Evolutionary conservation across 1,139 yeast genomes (phyloP).

Genomic region (Hanseniaspora uvarum): DNA sequence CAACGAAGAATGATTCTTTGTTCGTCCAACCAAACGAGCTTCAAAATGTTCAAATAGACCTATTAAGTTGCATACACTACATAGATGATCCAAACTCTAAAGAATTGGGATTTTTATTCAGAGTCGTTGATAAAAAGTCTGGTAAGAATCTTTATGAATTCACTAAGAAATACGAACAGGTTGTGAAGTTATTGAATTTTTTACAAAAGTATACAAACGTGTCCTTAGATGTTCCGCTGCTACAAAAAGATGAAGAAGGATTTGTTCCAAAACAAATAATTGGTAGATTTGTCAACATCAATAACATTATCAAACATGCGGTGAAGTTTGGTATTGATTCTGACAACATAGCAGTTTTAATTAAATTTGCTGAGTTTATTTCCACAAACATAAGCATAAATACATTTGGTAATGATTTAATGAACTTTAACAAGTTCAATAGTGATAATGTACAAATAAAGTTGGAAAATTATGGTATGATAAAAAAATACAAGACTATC

Average conservation of each 20-base stretch:
- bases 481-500: conserved; percentile 43
- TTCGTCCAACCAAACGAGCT: conserved; percentile 61
- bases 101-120: conserved; percentile 39
- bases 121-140: conserved; percentile 49
- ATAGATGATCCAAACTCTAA: conserved; percentile 44
- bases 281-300: conserved; percentile 44
- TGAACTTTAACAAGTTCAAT: not conserved
- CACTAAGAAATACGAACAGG: conserved; percentile 48
- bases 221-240: conserved; percentile 34
- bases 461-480: conserved; percentile 27
- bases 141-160: conserved; percentile 64
- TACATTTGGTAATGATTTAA: conserved; percentile 56
- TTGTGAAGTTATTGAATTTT: conserved; percentile 46
- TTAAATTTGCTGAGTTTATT: conserved; percentile 52
- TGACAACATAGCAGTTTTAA: conserved; percentile 36
- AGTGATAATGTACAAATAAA: not conserved
- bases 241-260: conserved; percentile 30
- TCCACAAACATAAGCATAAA: conserved; percentile 59
- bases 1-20: conserved; percentile 33
- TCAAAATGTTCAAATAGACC: conserved; percentile 48
- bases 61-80: conserved; percentile 30
- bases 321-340: conserved; percentile 56
- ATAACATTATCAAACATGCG: conserved; percentile 51
- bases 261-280: conserved; percentile 61
- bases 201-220: conserved; percentile 60